phyloP scores from a whole-genome alignment of 306 rosid species.

The Senna siamea region DNA sequence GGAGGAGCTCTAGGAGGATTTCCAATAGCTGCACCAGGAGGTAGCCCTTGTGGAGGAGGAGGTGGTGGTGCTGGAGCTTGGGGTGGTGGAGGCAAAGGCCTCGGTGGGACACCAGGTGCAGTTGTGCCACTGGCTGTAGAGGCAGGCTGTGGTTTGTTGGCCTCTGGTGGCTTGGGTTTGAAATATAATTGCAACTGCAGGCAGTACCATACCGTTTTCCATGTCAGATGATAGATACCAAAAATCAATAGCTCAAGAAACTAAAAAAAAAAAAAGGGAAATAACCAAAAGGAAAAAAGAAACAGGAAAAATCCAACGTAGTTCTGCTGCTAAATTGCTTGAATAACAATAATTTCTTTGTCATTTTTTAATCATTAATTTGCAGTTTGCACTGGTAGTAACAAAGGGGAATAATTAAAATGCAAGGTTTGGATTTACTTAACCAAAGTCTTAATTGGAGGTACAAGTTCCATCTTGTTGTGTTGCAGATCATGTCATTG shows the following conservation, averaged over 20 bases:
- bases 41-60: conserved; percentile 71
- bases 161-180: conserved; percentile 65
- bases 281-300: too few species aligned
- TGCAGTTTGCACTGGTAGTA: too few species aligned
- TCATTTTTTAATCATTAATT: too few species aligned
- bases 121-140: conserved; percentile 64
- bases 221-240: conserved; percentile 32
- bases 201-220: conserved; percentile 23
- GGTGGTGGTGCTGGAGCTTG: conserved; percentile 86
- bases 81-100: conserved; percentile 85
- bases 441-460: too few species aligned
- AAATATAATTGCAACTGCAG: conserved; percentile 63
- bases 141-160: conserved; percentile 58
- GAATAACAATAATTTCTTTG: too few species aligned
- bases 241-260: background rate
- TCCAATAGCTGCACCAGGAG: conserved; percentile 66
- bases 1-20: conserved; percentile 84
- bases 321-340: too few species aligned
- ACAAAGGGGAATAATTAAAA: too few species aligned
- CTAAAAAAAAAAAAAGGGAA: background rate
- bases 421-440: too few species aligned
- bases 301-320: too few species aligned
- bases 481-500: too few species aligned
- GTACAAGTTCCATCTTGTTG: too few species aligned
- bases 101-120: conserved; percentile 84